These are phyloP conservation scores for Polychaeton citri DNA, from an alignment of 2,329 filamentous ascomycete species.

Conservation along the genomic window DNA sequence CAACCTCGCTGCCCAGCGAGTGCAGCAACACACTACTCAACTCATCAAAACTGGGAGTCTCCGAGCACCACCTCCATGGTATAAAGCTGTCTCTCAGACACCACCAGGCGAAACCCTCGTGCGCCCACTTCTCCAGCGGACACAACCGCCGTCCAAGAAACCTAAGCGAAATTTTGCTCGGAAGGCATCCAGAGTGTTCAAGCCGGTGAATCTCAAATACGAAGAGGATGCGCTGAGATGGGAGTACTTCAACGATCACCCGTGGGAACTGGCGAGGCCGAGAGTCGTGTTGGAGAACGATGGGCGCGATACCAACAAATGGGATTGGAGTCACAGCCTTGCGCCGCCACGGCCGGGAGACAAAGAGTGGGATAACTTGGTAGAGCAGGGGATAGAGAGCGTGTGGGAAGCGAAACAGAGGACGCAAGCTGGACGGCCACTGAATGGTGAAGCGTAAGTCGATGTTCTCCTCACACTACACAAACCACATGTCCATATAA, in stretches of 20 bases:
- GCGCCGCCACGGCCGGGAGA: conserved; percentile 1
- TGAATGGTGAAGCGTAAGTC: conserved; percentile 48
- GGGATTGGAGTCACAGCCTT: conserved; percentile 54
- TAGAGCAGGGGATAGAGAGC: conserved; percentile 32
- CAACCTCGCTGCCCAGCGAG: conserved; percentile 37
- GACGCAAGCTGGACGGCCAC: conserved; percentile 57
- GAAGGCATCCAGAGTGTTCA: conserved; percentile 65
- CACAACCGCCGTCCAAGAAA: conserved; percentile 42
- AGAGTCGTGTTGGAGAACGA: conserved; percentile 72
- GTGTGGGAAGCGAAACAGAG: conserved; percentile 30
- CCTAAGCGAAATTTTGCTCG: conserved; percentile 34
- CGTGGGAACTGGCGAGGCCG: conserved; percentile 90
- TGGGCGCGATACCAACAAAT: conserved; percentile 62
- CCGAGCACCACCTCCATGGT: conserved; percentile 39
- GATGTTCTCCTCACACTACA: not conserved
- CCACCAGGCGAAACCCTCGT: conserved; percentile 48
- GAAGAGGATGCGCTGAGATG: conserved; percentile 70
- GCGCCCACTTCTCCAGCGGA: conserved; percentile 38
- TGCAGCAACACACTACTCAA: conserved; percentile 38
- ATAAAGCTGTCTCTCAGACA: conserved; percentile 40
- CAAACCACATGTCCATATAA: too few species aligned
- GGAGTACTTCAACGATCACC: conserved; percentile 85
- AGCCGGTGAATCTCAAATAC: conserved; percentile 64
- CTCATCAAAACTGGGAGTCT: conserved; percentile 33
- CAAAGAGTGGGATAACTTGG: not conserved